Evolutionary conservation across 208 protist species (phyloP), one percentile per base, ranked within the genome.

Genomic region (Porcisia hertigi): DNA sequence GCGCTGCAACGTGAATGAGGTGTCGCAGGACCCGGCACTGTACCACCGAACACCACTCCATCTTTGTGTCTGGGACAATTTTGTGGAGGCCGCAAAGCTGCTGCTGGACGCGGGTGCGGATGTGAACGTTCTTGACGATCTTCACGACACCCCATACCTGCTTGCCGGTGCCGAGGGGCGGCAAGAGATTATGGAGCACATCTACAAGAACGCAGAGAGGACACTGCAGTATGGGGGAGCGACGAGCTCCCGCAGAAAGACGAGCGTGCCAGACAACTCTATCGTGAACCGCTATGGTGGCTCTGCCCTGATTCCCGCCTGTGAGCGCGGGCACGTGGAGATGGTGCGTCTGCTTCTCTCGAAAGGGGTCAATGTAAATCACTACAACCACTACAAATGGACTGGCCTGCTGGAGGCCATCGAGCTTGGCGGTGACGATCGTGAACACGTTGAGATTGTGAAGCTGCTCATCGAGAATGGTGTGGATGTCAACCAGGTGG

Each of bases 81-180:
- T 79, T 57, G 62, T 85, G 43, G 83, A 87, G 2, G 83, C 71
- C 1, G 85, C 83, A 36, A 79, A 85, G 81, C 76, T 80, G 25
- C 75, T 88, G n/a, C 72, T 88, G n/a, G 84, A 88, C 36, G 75
- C 66, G 16, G 84, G 84, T 4, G 88, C 88, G 6, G 81, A 92
- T 67, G 77, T 92, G 11, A 92, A 92, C 70, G 63, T 69, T 18
- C 76, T 84, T 5, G 87, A 92, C 49, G 77, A 89, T 62, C 71
- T 92, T 59, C 82, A 92, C 67, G 87, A 92, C 82, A 80, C 85
- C 9, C 85, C 87, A 3, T 92, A 88, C 71, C 75, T 89, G 11
- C 79, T 92, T 36, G 43, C 73, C 3, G 81, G 80, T 25, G 82
- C 87, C 53, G 87, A 92, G 71, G 85, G 85, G 16, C 76, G 83